Base-by-base conservation (phyloP, 1,139 yeast genomes). In the Candida neerlandica region DNA sequence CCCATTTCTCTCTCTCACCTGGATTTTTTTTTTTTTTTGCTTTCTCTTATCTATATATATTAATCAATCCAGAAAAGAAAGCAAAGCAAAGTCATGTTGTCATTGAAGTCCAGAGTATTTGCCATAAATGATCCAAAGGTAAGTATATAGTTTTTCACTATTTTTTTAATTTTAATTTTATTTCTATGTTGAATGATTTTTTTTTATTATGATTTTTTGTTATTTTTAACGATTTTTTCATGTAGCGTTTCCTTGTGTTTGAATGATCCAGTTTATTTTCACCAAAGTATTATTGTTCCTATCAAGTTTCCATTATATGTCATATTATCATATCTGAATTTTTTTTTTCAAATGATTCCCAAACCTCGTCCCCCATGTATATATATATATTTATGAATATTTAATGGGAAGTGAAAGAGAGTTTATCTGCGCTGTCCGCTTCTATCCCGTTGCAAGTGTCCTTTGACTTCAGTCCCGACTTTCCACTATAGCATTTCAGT, bases 51-150 rank as follows among this genome's bases (percentile, higher is more conserved):
- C 27, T 23, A 23, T n/a, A n/a, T n/a, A n/a, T n/a, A n/a, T n/a
- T n/a, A n/a, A n/a, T 23, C 27, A 23, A 10, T 23, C 27, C 27
- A 10, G 9, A 23, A 19, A 39, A 11, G 27, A 21, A 41, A 10
- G 9, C n/a, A 19, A 39, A 11, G 27, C 30, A 41, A 35, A 43
- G 41, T 37, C 51, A 49, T 49, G 48, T 46, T 34, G 42, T 30
- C 37, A 40, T 46, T 49, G 33, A 40, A 49, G 51, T 38, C 51
- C 51, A 46, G 51, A 46, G 49, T 46, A 40, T 18, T 37, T 27
- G 42, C 18, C 40, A 40, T 42, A 48, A 43, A 29, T 46, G 49
- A 41, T 37, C 26, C 30, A 34, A n/a, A 43, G 39, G 41, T 40
- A 42, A 42, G 44, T 33, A 21, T 34, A 34, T 32, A 34, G 29